Evolutionary conservation across 2,329 filamentous ascomycete species (phyloP).

Genomic region (Botrytis fabae): DNA sequence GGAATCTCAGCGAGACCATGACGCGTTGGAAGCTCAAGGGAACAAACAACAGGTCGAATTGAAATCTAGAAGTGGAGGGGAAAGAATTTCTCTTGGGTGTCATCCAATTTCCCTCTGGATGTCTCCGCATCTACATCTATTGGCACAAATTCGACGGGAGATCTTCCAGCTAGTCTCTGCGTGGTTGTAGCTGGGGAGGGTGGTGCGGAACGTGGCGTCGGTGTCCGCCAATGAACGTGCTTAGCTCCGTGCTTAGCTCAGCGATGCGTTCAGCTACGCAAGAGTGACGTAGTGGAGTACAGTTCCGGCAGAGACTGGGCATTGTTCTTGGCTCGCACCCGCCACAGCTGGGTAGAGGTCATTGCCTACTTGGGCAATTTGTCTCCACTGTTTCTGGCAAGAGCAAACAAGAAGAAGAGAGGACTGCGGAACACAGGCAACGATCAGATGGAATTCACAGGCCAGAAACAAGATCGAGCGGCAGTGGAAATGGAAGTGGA

Average conservation of each 20-base stretch:
- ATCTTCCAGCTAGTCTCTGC: neutral
- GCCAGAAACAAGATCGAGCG: neutral
- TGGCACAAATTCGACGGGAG: neutral
- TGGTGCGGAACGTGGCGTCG: slow-evolving; percentile 5
- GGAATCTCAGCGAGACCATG: neutral
- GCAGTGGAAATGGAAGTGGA: too few species aligned
- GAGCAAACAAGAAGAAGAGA: neutral
- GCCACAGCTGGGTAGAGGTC: neutral
- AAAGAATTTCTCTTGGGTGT: too few species aligned
- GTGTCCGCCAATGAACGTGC: neutral
- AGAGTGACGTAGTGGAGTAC: neutral
- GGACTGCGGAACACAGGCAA: neutral
- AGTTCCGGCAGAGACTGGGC: too few species aligned
- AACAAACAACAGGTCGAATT: neutral
- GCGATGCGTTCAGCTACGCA: neutral
- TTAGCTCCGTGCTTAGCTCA: neutral
- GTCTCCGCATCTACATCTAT: neutral
- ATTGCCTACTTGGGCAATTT: neutral
- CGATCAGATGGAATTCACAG: neutral
- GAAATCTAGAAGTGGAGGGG: neutral
- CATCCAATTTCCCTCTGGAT: too few species aligned
- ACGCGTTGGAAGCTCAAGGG: neutral
- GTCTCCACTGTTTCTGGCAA: neutral
- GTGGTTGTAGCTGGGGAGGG: neutral
- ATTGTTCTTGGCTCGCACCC: neutral